Conservation (phyloP, 768 basidiomycete genomes). For the Amanita rubescens region DNA sequence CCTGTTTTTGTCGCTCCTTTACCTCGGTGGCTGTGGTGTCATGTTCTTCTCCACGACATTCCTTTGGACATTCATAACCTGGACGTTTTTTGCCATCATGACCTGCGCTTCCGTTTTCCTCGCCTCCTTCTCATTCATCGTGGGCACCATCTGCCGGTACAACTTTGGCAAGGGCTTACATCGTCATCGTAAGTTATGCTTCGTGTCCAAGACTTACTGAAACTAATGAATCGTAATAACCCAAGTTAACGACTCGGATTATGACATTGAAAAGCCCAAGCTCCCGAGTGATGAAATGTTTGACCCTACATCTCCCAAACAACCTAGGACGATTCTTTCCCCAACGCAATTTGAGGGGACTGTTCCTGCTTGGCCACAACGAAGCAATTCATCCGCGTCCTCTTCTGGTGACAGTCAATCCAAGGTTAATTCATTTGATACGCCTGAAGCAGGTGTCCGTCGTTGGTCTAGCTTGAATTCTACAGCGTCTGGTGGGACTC, state of each 20-base stretch:
- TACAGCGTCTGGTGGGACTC: not conserved
- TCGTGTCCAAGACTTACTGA: not conserved
- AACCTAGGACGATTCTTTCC: not conserved
- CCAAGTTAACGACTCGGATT: conserved; percentile 32
- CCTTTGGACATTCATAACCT: conserved; percentile 68
- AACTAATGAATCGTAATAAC: not conserved
- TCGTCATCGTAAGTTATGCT: conserved; percentile 47
- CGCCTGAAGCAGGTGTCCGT: not conserved
- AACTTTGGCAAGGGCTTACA: conserved; percentile 76
- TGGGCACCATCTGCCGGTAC: conserved; percentile 60
- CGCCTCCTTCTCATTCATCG: conserved; percentile 42
- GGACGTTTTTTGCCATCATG: conserved; percentile 69
- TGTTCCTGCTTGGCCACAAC: not conserved
- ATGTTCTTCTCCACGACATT: conserved; percentile 71
- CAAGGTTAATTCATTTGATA: not conserved
- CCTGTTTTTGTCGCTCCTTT: conserved; percentile 49
- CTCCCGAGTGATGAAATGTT: conserved; percentile 49
- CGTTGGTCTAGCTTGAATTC: not conserved
- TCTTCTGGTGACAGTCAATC: not conserved
- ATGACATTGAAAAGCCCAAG: conserved; percentile 48
- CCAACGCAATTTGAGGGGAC: not conserved
- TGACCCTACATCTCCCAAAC: conserved; percentile 36
- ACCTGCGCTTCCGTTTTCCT: conserved; percentile 50
- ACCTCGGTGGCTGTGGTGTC: conserved; percentile 61
- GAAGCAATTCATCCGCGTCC: not conserved